Evolutionary conservation across 106 monocot genomes (phyloP), one percentile per base, ranked within the genome.

Genomic region (Acorus calamus): DNA sequence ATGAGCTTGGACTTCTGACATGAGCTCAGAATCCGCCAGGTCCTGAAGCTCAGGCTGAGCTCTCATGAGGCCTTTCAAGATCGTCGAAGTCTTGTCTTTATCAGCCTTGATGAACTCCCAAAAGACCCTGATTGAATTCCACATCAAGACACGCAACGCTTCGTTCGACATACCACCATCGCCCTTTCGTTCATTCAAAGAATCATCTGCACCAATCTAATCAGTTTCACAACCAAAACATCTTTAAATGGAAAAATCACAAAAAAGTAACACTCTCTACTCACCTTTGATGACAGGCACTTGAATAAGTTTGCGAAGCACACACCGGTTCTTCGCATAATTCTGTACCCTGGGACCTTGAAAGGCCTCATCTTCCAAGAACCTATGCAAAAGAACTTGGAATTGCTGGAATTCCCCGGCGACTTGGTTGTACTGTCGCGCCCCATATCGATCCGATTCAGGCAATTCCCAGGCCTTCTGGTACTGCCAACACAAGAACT

Each of bases 381-480:
- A 96, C 48, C 96, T 73, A 52, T 83, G 79, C 7, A 88, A 8
- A 9, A 82, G 45, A 48, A 96, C 91, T 44, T 79, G 84, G 48
- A 96, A 91, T 53, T 88, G 84, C 45, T 85, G 91, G 70, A 96
- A 96, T 56, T 96, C 91, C 11, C 73, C 85, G 5, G 91, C 90
- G 0, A 81, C 87, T 53, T 78, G 78, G 66, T 83, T 85, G 72
- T 85, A 96, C 47, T 65, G 75, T 44, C 76, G 74, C 42, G 49
- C 59, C 10, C 52, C 63, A 28, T 67, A 73, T 2, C 73, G 61
- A 59, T 87, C 80, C 3, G 85, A 76, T 59, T 80, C 74, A 2
- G 69, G 66, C 8, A 85, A 52, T 11, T 88, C 73, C 13, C 50
- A 71, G 44, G 75, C 56, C 53, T 85, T 87, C 59, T 85, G 87